phyloP scores from a whole-genome alignment of 306 rosid genomes.

The Pyrus communis region DNA sequence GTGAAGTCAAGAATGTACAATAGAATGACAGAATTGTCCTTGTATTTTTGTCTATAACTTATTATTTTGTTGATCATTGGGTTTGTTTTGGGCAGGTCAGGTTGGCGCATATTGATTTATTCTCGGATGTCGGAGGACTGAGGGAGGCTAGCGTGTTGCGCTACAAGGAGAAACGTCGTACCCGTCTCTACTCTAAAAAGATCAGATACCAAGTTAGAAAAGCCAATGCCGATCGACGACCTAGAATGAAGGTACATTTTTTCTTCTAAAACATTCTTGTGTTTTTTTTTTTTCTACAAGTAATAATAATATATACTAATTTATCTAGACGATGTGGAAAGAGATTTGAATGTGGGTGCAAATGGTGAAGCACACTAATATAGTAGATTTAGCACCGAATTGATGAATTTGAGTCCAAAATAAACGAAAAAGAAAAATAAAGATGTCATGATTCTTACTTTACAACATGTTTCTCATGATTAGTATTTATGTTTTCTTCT shows the following conservation, averaged over 20 bases:
- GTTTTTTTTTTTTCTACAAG: neutral
- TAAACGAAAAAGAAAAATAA: neutral
- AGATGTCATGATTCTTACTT: neutral
- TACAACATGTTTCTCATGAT: neutral
- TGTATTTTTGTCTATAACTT: neutral
- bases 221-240: conserved; percentile 84
- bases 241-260: conserved; percentile 73
- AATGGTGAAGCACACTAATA: no score
- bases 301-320: neutral
- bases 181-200: conserved; percentile 70
- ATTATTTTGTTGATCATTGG: neutral
- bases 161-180: conserved; percentile 71
- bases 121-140: conserved; percentile 47
- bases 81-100: conserved; percentile 50
- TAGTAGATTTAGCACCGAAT: no score
- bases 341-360: no score
- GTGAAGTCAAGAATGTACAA: neutral
- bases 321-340: neutral
- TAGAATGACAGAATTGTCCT: neutral
- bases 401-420: neutral
- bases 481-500: neutral
- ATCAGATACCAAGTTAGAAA: conserved; percentile 84
- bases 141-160: conserved; percentile 79
- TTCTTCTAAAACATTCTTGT: neutral
- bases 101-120: conserved; percentile 56